Base-by-base conservation (phyloP, 169 alveolate genomes). In the Eimeria maxima region DNA sequence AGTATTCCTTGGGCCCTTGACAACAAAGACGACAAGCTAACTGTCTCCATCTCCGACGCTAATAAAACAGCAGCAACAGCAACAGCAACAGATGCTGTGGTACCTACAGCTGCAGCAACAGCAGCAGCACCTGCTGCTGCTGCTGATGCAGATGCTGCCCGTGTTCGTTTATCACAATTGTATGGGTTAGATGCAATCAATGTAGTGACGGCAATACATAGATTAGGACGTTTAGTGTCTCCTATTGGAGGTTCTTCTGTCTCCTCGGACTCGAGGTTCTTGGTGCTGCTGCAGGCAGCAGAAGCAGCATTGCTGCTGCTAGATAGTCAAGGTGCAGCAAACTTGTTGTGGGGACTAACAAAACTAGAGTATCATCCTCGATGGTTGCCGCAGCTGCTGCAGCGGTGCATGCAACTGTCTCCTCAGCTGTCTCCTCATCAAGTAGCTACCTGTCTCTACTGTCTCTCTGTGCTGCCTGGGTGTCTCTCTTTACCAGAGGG, bases 321-420 rank as follows among this genome's bases (percentile, higher is more conserved):
- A 22, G 86, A 50, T 80, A 16, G n/a, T 29, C 90, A 44, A 67
- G 96, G 96, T 29, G 89, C 47, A 38, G 67, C 87, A 18, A 69
- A 50, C 33, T n/a, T 94, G 63, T 33, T 94, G 69, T 94, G 96
- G 96, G 96, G 95, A 14, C 84, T 94, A 16, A 71, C 80, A 22
- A 44, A 60, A 10, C 91, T 86, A 8, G 91, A 84, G 84, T 60
- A 38, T 44, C 55, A 94, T 16, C 96, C 96, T 4, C 55, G 10
- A 44, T 94, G 96, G 96, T 95, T 94, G 90, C 96, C 96, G 45
- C 55, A 42, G 87, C 91, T 94, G 89, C 73, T 94, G 55, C n/a
- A 6, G 65, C 95, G 73, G 14, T 86, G 90, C 71, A 20, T 78
- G 65, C 63, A 81, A 4, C 88, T 33, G 53, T 57, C 63, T 47